Evolutionary conservation across 2,329 filamentous ascomycete genomes (phyloP), one percentile per base, ranked within the genome.

Genomic region (Rhynchosporium agropyri): DNA sequence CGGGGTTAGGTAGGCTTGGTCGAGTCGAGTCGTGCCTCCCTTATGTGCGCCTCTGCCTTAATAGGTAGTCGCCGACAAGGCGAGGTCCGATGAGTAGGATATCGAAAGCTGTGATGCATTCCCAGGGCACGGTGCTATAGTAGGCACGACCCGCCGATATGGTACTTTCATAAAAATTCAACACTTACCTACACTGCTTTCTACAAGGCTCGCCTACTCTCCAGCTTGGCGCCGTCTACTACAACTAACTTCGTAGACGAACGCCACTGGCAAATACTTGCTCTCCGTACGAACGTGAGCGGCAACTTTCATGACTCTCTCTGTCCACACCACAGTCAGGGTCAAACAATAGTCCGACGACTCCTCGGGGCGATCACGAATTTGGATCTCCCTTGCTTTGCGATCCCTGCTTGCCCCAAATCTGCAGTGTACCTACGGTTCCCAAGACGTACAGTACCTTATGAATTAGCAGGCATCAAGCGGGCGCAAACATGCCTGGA

Each of bases 311-410:
- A 53, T 45, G 42, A 45, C 26, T 38, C 33, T 15, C 26, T 38
- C 33, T 15, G 9, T 38, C 45, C 48, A 20, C 33, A 36, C 31
- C 20, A 33, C 45, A 49, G 31, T 45, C 28, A 54, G 46, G 40
- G 59, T 53, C 50, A 67, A 60, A 65, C 62, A 65, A 57, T 57
- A 60, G 64, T 57, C 65, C 64, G 62, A 60, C 43, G 15, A 31
- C 55, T 36, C 61, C 59, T 60, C 50, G 57, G 54, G 62, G 38
- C 63, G 67, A 69, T 69, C 66, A 42, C 62, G 65, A 67, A 69
- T 69, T 63, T 43, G 50, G 26, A 51, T 59, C 57, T 28, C 46
- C 45, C 46, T 51, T 40, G 46, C 43, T 28, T 36, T n/a, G 31
- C 28, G 64, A 62, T 63, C 33, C 33, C 33, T 36, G 33, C 9